phyloP scores from a whole-genome alignment of 352 stramenopile species.

The Pythium coloratum region DNA sequence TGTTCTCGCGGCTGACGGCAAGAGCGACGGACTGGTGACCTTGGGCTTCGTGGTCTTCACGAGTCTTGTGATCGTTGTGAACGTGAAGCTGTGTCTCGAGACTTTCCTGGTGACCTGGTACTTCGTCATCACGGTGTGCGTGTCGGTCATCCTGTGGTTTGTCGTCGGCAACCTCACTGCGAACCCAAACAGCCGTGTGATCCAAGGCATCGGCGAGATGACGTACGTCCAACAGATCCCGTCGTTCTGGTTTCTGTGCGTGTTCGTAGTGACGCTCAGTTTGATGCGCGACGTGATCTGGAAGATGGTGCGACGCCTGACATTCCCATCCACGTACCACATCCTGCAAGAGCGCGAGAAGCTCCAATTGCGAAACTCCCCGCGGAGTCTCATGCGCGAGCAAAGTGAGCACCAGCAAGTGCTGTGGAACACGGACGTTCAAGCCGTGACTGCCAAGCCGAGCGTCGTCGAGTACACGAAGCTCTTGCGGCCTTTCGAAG shows the following conservation, averaged over 20 bases:
- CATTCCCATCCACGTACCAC: slow-evolving; percentile 69
- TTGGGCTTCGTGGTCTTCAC: slow-evolving; percentile 82
- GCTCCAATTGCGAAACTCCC: slow-evolving; percentile 59
- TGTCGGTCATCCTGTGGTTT: slow-evolving; percentile 69
- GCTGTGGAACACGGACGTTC: slow-evolving; percentile 34
- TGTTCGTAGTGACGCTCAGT: slow-evolving; percentile 60
- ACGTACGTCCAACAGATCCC: slow-evolving; percentile 56
- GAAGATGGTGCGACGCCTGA: slow-evolving; percentile 70
- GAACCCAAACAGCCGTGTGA: slow-evolving; percentile 43
- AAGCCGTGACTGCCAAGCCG: slow-evolving; percentile 24
- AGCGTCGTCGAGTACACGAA: slow-evolving; percentile 52
- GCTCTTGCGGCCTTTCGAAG: slow-evolving; percentile 46
- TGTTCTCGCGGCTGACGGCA: slow-evolving; percentile 44
- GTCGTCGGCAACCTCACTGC: slow-evolving; percentile 61
- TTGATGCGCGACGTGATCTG: slow-evolving; percentile 69
- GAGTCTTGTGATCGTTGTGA: slow-evolving; percentile 76
- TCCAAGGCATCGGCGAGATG: slow-evolving; percentile 72
- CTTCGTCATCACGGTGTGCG: slow-evolving; percentile 55
- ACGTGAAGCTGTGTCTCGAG: slow-evolving; percentile 75
- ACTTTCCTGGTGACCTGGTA: slow-evolving; percentile 74
- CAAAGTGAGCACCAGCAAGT: slow-evolving; percentile 7
- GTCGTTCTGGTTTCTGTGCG: slow-evolving; percentile 60
- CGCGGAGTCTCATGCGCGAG: slow-evolving; percentile 49
- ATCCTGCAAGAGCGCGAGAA: slow-evolving; percentile 78
- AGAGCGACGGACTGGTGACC: slow-evolving; percentile 56